Evolutionary conservation across 352 stramenopile genomes (phyloP), one percentile per base, ranked within the genome.

Genomic region (Globisporangium parvum): DNA sequence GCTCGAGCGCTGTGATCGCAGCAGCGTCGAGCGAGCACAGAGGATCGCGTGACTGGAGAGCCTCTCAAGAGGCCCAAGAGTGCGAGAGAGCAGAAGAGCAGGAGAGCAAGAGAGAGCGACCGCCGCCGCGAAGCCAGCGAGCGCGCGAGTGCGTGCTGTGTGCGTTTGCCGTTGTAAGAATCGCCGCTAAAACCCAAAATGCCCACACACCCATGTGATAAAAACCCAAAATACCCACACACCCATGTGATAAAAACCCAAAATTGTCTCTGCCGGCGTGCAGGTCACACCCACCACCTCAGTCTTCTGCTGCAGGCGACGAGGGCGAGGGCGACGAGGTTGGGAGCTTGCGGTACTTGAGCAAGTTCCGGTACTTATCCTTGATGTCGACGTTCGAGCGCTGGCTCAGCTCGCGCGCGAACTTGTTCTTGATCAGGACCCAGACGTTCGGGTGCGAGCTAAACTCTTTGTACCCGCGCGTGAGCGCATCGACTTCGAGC

Each of bases 301-400:
- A 24, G 41, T 47, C 41, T 8, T 47, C 47, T 28, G n/a, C 23
- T 18, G 15, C 47, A 10, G 47, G 4, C 6, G n/a, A 26, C 8
- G 15, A 15, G 3, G 17, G 1, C 8, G 15, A 15, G 3, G 17
- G 1, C 6, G 10, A 15, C 3, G 23, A 1, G 14, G 12, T 50
- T n/a, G 31, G 6, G 20, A 87, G 59, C 45, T 66, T 73, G 53
- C 67, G 63, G 31, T 71, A 73, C 52, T 72, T 80, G 55, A 75
- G 40, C 37, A 93, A 40, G 55, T 93, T 93, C 41, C 82, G 82
- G 56, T 87, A 88, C 64, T 93, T 93, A 66, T 93, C 82, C 67
- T 93, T 93, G 41, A 93, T 50, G 51, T 93, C 77, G 21, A 93
- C 76, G 47, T 91, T 91, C 28, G 69, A 80, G 23, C 80, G 76